A percentile compares a stretch with the other conserved stretches of the same genome.
Evolutionary conservation across 352 stramenopile species (phyloP).

Genomic region (Pythium aristosporum): DNA sequence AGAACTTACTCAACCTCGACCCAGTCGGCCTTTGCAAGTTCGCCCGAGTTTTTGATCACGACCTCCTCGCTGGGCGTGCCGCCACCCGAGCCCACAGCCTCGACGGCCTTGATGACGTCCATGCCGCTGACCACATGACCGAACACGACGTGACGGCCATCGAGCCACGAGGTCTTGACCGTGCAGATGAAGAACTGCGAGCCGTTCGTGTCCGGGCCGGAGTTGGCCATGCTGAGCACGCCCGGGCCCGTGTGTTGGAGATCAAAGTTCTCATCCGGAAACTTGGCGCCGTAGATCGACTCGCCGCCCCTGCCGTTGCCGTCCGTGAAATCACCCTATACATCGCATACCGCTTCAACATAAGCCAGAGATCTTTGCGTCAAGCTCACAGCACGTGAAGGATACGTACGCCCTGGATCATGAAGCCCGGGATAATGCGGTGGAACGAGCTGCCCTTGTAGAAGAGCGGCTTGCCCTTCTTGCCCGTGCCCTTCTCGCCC

Average conservation of each 20-base stretch:
- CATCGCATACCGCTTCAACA: too few relatives aligned
- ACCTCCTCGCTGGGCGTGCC: conserved; percentile 83
- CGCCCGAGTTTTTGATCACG: conserved; percentile 94
- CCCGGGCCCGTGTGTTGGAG: conserved; percentile 78
- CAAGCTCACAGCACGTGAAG: conserved; percentile 20
- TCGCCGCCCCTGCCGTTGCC: conserved; percentile 79
- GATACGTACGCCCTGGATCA: conserved; percentile 89
- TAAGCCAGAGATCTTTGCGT: conserved; percentile 57
- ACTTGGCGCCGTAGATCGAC: conserved; percentile 80
- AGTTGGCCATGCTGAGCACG: conserved; percentile 84
- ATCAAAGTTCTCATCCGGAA: conserved; percentile 88
- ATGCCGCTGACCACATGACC: conserved; percentile 96
- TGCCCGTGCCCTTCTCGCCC: conserved; percentile 79
- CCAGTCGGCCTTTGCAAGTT: conserved; percentile 72
- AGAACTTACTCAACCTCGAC: conserved; percentile 37
- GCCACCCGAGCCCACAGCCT: conserved; percentile 92
- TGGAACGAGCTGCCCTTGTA: conserved; percentile 97
- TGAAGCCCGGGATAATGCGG: conserved; percentile 96
- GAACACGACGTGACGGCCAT: conserved; percentile 94
- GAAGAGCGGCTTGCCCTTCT: conserved; percentile 94
- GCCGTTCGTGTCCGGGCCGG: conserved; percentile 91
- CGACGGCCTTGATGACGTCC: conserved; percentile 97
- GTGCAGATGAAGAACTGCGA: conserved; percentile 98
- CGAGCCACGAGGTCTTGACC: conserved; percentile 89
- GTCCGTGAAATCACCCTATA: conserved; percentile 65